Conservation (phyloP, 495 filamentous ascomycete genomes). For the Lepidopterella palustris region DNA sequence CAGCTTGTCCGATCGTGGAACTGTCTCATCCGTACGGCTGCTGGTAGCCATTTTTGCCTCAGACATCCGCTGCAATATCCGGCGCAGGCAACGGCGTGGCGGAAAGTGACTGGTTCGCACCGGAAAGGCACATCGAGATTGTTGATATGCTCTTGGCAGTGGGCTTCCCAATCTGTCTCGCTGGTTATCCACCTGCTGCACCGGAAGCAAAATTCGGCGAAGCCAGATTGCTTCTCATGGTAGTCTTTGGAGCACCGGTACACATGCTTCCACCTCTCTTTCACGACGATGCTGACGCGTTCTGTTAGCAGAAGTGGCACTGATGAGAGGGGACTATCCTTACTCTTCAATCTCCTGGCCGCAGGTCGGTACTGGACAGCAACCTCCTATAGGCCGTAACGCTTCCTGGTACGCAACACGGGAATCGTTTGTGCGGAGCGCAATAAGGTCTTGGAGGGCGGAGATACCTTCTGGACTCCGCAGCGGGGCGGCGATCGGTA, state of each 20-base stretch:
- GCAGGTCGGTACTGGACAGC: conserved; percentile 18
- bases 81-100: conserved; percentile 17
- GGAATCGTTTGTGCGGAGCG: conserved; percentile 20
- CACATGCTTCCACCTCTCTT: conserved; percentile 22
- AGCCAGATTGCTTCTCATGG: conserved; percentile 17
- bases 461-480: background rate
- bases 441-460: conserved; percentile 16
- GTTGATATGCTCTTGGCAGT: conserved; percentile 25
- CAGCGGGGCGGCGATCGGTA: background rate
- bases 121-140: conserved; percentile 21
- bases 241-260: conserved; percentile 21
- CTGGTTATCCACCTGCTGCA: conserved; percentile 16
- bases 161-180: conserved; percentile 19
- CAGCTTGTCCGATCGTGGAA: conserved; percentile 8
- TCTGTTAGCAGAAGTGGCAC: conserved; percentile 16
- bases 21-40: conserved; percentile 11
- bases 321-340: conserved; percentile 16
- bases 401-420: conserved; percentile 21
- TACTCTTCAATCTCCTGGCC: conserved; percentile 15
- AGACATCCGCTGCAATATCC: conserved; percentile 17
- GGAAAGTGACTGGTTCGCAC: conserved; percentile 21
- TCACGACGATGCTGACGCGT: conserved; percentile 11
- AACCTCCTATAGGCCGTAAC: conserved; percentile 20
- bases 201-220: conserved; percentile 22
- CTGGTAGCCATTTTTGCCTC: conserved; percentile 12